Evolutionary conservation across 345 rosid species (phyloP).

Genomic region (Nasturtium officinale): DNA sequence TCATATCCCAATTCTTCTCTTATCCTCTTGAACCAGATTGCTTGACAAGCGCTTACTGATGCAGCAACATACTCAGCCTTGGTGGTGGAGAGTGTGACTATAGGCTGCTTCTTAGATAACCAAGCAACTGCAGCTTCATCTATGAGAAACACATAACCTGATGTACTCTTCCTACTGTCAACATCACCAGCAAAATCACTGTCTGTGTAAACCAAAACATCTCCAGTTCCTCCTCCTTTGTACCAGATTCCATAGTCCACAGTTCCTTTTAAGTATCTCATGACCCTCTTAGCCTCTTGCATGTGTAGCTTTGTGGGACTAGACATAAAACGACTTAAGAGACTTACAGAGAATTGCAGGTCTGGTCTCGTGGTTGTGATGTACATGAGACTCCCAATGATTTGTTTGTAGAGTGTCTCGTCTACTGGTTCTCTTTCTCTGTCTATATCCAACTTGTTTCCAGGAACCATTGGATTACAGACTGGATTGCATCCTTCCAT

Average conservation of each 20-base stretch:
- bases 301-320: rapidly evolving
- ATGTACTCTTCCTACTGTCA: neutral
- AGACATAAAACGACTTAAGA: rapidly evolving
- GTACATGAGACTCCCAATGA: neutral
- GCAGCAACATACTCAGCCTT: neutral
- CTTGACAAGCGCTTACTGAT: neutral
- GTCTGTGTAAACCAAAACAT: rapidly evolving
- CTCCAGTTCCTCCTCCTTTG: neutral
- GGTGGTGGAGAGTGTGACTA: neutral
- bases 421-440: neutral
- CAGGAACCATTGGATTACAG: neutral
- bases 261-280: neutral
- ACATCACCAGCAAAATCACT: neutral
- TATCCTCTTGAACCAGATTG: neutral
- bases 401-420: neutral
- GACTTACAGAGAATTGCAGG: neutral
- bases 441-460: neutral
- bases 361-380: neutral
- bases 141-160: neutral
- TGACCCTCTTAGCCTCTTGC: neutral
- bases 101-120: neutral
- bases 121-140: neutral
- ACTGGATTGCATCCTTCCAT: neutral
- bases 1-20: neutral
- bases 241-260: neutral